These are phyloP conservation scores for Cercospora brassicicola DNA, from an alignment of 2,329 filamentous ascomycete genomes.

Conservation along the genomic window DNA sequence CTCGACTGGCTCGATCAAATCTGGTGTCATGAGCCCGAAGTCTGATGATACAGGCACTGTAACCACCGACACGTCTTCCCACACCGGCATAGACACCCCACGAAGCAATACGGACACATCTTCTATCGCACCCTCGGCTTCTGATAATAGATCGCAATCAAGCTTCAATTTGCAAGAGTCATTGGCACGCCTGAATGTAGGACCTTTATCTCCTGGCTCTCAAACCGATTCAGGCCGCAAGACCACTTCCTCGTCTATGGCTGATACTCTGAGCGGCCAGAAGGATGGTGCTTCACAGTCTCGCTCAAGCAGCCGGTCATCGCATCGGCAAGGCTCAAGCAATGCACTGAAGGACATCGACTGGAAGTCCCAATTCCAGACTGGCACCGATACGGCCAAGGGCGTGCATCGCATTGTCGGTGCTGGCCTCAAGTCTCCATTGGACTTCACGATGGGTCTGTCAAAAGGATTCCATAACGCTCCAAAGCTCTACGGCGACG, in stretches of 20 bases:
- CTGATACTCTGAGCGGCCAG: constrained; percentile 29
- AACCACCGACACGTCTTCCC: constrained; percentile 9
- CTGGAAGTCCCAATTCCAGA: constrained; percentile 29
- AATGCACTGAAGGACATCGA: constrained; percentile 16
- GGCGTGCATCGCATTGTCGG: constrained; percentile 41
- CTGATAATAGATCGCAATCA: constrained; percentile 29
- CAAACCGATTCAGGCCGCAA: constrained; percentile 10
- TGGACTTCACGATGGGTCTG: constrained; percentile 80
- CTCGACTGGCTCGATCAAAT: constrained; percentile 16
- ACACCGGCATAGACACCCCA: constrained; percentile 20
- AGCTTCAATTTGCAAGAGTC: constrained; percentile 38
- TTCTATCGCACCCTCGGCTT: constrained; percentile 14
- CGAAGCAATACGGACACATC: constrained; percentile 18
- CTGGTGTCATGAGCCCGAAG: constrained; percentile 14
- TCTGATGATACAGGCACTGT: constrained; percentile 8
- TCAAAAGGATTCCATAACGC: constrained; percentile 87
- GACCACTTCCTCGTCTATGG: constrained; percentile 25
- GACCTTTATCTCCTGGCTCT: constrained; percentile 25
- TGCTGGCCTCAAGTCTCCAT: constrained; percentile 65
- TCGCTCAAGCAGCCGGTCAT: constrained; percentile 27
- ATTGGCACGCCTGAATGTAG: constrained; percentile 30
- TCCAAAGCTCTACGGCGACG: constrained; percentile 80
- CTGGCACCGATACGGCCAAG: constrained; percentile 37
- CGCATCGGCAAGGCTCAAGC: constrained; percentile 17
- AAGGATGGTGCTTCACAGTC: constrained; percentile 24